Evolutionary conservation across 768 basidiomycete genomes (phyloP).

Genomic region (Xanthoconium stramineum): DNA sequence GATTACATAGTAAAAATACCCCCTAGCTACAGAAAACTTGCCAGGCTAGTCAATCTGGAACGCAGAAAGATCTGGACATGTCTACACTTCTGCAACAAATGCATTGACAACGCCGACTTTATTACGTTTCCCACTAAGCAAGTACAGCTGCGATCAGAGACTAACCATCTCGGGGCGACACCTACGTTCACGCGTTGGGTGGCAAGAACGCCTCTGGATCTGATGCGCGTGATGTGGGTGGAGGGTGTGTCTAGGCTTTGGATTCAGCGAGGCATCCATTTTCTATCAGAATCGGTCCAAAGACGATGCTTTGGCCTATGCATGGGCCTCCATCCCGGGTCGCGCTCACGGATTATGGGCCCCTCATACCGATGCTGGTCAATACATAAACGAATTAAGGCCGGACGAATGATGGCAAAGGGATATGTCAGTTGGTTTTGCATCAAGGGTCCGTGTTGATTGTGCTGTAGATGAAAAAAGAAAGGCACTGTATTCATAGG

Average conservation of each 20-base stretch:
- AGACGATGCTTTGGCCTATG: too few relatives aligned
- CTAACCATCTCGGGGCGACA: too few relatives aligned
- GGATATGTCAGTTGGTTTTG: neutral
- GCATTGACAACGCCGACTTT: neutral
- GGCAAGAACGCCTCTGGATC: too few relatives aligned
- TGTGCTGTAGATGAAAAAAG: neutral
- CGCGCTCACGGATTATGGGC: too few relatives aligned
- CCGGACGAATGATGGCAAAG: neutral
- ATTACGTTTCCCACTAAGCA: neutral
- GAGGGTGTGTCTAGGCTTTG: neutral
- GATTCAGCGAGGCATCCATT: neutral
- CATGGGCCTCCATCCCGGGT: too few relatives aligned
- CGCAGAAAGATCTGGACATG: too few relatives aligned
- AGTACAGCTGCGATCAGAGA: neutral
- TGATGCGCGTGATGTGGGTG: neutral
- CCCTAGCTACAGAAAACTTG: constrained; percentile 2
- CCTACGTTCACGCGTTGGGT: too few relatives aligned
- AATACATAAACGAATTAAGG: constrained; percentile 8
- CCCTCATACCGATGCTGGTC: neutral
- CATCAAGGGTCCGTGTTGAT: constrained; percentile 15
- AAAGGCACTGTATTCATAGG: neutral
- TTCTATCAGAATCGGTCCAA: too few relatives aligned
- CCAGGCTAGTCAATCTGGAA: too few relatives aligned
- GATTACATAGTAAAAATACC: constrained; percentile 18
- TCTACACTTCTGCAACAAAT: neutral